Evolutionary conservation across 108 stramenopile species (phyloP).

Genomic region (Cyclotella baltica): DNA sequence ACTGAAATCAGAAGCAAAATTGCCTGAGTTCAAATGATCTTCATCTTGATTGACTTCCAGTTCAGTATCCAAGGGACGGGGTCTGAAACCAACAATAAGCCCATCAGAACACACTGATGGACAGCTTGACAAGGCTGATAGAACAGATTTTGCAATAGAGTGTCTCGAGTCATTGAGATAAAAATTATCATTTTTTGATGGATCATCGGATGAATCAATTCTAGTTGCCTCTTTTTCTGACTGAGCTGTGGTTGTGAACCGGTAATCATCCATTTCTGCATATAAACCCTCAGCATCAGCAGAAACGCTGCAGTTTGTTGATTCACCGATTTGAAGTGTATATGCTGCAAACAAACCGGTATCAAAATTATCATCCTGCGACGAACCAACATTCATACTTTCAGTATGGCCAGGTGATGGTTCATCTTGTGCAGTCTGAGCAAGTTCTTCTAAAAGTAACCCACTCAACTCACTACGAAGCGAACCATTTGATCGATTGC

Average conservation of each 20-base stretch:
- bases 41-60: not conserved
- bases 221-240: not conserved
- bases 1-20: constrained; percentile 12
- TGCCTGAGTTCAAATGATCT: not conserved
- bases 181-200: not conserved
- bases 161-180: not conserved
- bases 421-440: not conserved
- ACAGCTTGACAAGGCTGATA: constrained; percentile 1
- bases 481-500: not conserved
- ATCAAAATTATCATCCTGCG: not conserved
- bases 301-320: not conserved
- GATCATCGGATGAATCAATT: not conserved
- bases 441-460: not conserved
- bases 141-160: not conserved
- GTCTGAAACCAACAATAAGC: constrained; percentile 4
- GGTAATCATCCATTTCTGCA: not conserved
- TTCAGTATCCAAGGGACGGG: not conserved
- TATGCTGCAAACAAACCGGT: not conserved
- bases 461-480: not conserved
- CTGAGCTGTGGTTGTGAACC: not conserved
- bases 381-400: not conserved
- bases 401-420: not conserved
- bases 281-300: not conserved
- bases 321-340: not conserved
- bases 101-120: constrained; percentile 3